Conservation (phyloP, 1,139 yeast species). For the Protomyces gravidus region DNA sequence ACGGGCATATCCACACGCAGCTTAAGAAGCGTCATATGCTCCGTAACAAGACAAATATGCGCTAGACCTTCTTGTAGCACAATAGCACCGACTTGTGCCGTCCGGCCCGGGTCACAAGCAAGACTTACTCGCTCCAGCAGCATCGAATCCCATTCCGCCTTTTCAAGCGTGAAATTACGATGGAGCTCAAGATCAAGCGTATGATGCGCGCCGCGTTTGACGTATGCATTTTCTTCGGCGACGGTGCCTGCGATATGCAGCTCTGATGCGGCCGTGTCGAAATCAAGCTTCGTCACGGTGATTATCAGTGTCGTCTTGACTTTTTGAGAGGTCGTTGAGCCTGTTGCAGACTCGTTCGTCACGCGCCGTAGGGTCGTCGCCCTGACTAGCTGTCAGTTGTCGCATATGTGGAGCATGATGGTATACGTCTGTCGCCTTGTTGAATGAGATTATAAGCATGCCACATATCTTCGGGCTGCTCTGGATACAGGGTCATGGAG, state of each 20-base stretch:
- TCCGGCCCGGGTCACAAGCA: slow-evolving; percentile 67
- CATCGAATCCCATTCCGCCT: slow-evolving; percentile 76
- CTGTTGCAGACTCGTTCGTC: slow-evolving; percentile 39
- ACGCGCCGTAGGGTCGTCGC: slow-evolving; percentile 51
- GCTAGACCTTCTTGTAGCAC: slow-evolving; percentile 94
- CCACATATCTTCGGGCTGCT: slow-evolving; percentile 92
- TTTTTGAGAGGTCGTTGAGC: slow-evolving; percentile 50
- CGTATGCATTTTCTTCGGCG: slow-evolving; percentile 65
- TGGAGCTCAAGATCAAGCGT: slow-evolving; percentile 76
- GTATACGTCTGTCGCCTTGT: slow-evolving; percentile 56
- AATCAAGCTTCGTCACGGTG: slow-evolving; percentile 66
- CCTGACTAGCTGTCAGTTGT: neutral
- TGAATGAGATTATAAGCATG: slow-evolving; percentile 74
- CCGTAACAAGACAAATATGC: slow-evolving; percentile 82
- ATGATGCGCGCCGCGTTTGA: slow-evolving; percentile 80
- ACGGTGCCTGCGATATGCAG: slow-evolving; percentile 81
- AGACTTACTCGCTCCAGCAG: slow-evolving; percentile 62
- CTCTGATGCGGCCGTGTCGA: slow-evolving; percentile 69
- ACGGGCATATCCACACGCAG: slow-evolving; percentile 76
- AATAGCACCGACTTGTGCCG: slow-evolving; percentile 91
- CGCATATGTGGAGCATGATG: slow-evolving; percentile 43
- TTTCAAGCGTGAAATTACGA: slow-evolving; percentile 62
- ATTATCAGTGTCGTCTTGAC: slow-evolving; percentile 55
- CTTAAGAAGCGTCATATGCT: slow-evolving; percentile 77
- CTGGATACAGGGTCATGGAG: slow-evolving; percentile 62